Base-by-base conservation (phyloP, 2,329 filamentous ascomycete genomes). In the Trichoderma endophyticum region DNA sequence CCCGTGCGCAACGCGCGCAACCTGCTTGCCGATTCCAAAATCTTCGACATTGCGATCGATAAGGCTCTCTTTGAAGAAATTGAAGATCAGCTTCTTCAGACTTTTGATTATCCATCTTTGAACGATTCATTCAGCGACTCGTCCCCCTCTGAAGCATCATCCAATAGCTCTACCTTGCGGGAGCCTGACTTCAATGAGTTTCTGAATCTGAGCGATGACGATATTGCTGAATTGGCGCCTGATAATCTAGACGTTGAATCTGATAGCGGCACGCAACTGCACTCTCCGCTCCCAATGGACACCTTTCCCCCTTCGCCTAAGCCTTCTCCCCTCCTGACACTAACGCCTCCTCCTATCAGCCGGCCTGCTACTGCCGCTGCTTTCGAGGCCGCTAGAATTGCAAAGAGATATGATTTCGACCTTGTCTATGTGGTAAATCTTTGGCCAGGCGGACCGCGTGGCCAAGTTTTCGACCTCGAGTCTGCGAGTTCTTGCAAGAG, bases 391-490 rank as follows among this genome's bases (percentile, higher is more conserved):
- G 86, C 87, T 1, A 82, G 86, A 36, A 87, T 90, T 51, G 88
- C 88, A 6, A 83, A 81, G 4, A 84, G 85, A 68, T 88, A 88
- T 77, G 83, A 87, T 68, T 89, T 90, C 67, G 86, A 89, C 74
- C 81, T 90, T 28, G 82, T 89, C 14, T 90, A 90, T 74, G 84
- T 90, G 34, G 84, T 89, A 73, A 89, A 87, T 73, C 79, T 90
- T 15, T 89, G 88, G 87, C 87, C 88, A 26, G 77, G 79, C 26
- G 72, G 74, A 62, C 73, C 74, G 18, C 72, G 66, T 34, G 34
- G 70, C 43, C 71, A 62, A 18, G 71, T 60, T 12, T 72, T 75
- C 12, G 66, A 60, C 5, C 54, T 71, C 18, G 72, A 71, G 7
- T 74, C 70, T 14, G 48, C 65, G 21, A 74, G 72, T 32, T 69